Percentiles rank a stretch among this genome's conserved stretches.
These are phyloP conservation scores for Phylloporus sp. DNA, from an alignment of 1,284 basidiomycete genomes.

Conservation along the genomic window DNA sequence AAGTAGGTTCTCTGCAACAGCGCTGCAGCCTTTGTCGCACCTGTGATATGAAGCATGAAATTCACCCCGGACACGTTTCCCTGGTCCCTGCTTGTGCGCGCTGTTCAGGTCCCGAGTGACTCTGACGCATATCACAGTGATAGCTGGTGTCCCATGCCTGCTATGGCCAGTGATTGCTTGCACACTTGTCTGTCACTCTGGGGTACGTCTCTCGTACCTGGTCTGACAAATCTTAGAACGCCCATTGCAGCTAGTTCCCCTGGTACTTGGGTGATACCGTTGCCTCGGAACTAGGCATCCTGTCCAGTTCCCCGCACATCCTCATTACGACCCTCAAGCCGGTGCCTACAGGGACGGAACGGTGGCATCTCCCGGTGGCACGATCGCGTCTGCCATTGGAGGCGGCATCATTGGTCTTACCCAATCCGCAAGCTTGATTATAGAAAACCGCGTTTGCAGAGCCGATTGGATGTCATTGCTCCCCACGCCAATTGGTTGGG, in stretches of 20 bases:
- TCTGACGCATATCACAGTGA: too few species aligned
- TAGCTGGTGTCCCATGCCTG: slow-evolving; percentile 32
- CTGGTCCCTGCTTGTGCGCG: slow-evolving; percentile 26
- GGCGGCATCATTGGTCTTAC: slow-evolving; percentile 74
- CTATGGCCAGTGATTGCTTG: slow-evolving; percentile 50
- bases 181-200: slow-evolving; percentile 65
- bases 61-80: slow-evolving; percentile 50
- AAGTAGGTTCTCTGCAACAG: slow-evolving; percentile 89
- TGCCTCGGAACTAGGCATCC: too few species aligned
- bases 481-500: slow-evolving; percentile 50
- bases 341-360: slow-evolving; percentile 95
- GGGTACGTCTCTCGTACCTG: slow-evolving; percentile 55
- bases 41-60: slow-evolving; percentile 64
- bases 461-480: slow-evolving; percentile 44
- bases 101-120: slow-evolving; percentile 1
- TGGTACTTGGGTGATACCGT: slow-evolving; percentile 87
- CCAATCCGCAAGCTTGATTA: slow-evolving; percentile 58
- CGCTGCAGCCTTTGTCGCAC: slow-evolving; percentile 68
- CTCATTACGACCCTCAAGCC: slow-evolving; percentile 70
- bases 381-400: slow-evolving; percentile 74
- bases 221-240: too few species aligned
- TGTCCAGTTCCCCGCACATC: slow-evolving; percentile 86
- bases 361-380: too few species aligned
- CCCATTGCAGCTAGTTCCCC: slow-evolving; percentile 67
- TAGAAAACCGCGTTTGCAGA: too few species aligned